phyloP scores from a whole-genome alignment of 2,329 filamentous ascomycete species.

The Rhynchosporium secalis region DNA sequence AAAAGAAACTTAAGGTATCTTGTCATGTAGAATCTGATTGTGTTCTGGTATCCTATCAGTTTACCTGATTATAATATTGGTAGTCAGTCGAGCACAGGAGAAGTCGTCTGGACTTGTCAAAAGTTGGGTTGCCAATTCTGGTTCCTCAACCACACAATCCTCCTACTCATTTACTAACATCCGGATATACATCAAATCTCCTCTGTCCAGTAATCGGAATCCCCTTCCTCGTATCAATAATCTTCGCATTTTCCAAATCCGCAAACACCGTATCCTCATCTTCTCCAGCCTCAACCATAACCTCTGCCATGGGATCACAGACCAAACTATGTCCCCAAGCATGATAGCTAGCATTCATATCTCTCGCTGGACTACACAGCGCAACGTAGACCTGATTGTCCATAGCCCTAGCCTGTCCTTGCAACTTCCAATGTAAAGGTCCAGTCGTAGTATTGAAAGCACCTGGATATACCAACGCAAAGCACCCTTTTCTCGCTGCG shows the following conservation, averaged over 20 bases:
- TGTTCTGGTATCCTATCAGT: no score
- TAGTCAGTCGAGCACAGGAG: background rate
- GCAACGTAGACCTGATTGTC: conserved; percentile 96
- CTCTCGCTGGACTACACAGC: conserved; percentile 86
- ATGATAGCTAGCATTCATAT: conserved; percentile 74
- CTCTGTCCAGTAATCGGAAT: conserved; percentile 85
- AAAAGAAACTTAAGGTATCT: no score
- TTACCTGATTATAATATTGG: no score
- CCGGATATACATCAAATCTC: conserved; percentile 92
- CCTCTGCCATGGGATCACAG: conserved; percentile 80
- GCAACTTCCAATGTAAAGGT: conserved; percentile 84
- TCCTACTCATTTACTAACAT: conserved; percentile 60
- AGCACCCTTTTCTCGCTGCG: conserved; percentile 81
- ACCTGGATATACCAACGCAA: conserved; percentile 89
- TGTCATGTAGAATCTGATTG: no score
- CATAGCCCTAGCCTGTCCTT: conserved; percentile 78
- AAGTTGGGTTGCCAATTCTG: background rate
- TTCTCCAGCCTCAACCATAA: conserved; percentile 79
- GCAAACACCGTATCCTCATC: conserved; percentile 73
- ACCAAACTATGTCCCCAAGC: conserved; percentile 92
- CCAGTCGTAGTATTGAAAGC: conserved; percentile 96
- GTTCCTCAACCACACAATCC: background rate
- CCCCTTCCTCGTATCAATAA: conserved; percentile 74
- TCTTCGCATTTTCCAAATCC: conserved; percentile 65
- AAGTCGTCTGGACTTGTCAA: background rate